phyloP scores from a whole-genome alignment of 768 basidiomycete species.

The Boletus pseudopeckii region DNA sequence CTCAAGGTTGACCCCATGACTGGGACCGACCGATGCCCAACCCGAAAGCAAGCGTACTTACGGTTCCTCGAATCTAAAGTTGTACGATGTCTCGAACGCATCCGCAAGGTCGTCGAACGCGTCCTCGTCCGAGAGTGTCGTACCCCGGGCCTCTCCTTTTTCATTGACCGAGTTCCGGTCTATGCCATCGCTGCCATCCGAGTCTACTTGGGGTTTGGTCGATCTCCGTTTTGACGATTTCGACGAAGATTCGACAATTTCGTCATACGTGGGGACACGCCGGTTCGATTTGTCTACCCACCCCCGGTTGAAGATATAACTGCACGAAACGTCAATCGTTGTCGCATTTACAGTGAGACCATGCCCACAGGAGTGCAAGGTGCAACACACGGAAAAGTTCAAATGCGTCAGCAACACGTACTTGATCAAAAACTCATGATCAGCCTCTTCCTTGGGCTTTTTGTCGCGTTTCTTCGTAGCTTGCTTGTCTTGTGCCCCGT shows the following conservation, averaged over 20 bases:
- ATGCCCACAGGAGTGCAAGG: neutral
- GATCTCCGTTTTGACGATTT: conserved; percentile 26
- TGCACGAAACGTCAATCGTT: conserved; percentile 30
- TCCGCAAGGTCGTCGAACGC: conserved; percentile 91
- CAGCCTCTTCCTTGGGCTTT: conserved; percentile 55
- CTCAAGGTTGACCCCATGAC: neutral
- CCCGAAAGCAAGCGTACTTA: conserved; percentile 40
- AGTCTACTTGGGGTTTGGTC: conserved; percentile 12
- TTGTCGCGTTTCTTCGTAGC: conserved; percentile 6
- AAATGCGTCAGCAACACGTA: conserved; percentile 37
- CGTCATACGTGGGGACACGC: conserved; percentile 81
- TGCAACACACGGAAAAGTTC: neutral
- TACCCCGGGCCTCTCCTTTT: conserved; percentile 23
- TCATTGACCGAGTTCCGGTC: conserved; percentile 14
- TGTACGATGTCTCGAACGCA: conserved; percentile 93
- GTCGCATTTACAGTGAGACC: neutral
- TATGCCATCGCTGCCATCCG: conserved; percentile 13
- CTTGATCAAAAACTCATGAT: conserved; percentile 91
- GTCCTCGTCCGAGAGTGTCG: conserved; percentile 52
- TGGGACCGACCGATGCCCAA: neutral
- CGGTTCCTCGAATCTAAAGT: conserved; percentile 97
- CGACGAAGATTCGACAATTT: conserved; percentile 53
- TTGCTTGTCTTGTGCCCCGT: conserved; percentile 23
- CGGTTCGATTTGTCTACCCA: conserved; percentile 84
- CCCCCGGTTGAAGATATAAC: conserved; percentile 95